phyloP scores from a whole-genome alignment of 108 stramenopile species.

The Conticribra guillardii region DNA sequence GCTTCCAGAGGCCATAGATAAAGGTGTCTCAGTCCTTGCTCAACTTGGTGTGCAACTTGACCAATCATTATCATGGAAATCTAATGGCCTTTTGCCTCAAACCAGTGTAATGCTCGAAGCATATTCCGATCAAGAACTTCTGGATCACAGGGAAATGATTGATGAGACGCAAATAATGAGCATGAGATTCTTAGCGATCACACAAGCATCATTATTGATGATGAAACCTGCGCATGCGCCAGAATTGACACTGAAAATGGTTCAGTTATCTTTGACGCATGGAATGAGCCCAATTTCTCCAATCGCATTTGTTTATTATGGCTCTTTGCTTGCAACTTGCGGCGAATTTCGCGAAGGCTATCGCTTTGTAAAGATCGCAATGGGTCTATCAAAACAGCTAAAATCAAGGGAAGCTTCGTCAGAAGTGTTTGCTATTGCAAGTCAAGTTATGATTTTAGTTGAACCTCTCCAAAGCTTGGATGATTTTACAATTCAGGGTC shows the following conservation, averaged over 20 bases:
- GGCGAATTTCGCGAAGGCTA: slow-evolving; percentile 10
- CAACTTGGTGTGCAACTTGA: background rate
- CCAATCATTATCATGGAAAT: background rate
- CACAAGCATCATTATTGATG: background rate
- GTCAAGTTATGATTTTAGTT: slow-evolving; percentile 1
- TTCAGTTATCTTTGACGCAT: slow-evolving; percentile 3
- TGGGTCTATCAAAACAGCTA: slow-evolving; percentile 3
- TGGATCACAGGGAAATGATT: slow-evolving; percentile 9
- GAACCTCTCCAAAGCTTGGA: slow-evolving; percentile 18
- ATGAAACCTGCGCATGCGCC: background rate
- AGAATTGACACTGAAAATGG: slow-evolving; percentile 10
- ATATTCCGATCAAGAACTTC: background rate
- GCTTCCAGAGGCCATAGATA: background rate
- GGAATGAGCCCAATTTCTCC: slow-evolving; percentile 28
- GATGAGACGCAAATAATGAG: slow-evolving; percentile 9
- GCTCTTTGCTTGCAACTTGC: slow-evolving; percentile 3
- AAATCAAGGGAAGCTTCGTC: background rate
- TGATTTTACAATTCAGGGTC: background rate
- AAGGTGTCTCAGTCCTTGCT: background rate
- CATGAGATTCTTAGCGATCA: slow-evolving; percentile 18
- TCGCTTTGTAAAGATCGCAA: slow-evolving; percentile 21
- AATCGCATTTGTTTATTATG: slow-evolving; percentile 19
- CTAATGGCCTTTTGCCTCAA: background rate
- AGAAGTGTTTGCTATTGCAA: background rate
- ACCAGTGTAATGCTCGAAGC: background rate